Base-by-base conservation (phyloP, 768 basidiomycete genomes). In the Hortiboletus flavorubellus region DNA sequence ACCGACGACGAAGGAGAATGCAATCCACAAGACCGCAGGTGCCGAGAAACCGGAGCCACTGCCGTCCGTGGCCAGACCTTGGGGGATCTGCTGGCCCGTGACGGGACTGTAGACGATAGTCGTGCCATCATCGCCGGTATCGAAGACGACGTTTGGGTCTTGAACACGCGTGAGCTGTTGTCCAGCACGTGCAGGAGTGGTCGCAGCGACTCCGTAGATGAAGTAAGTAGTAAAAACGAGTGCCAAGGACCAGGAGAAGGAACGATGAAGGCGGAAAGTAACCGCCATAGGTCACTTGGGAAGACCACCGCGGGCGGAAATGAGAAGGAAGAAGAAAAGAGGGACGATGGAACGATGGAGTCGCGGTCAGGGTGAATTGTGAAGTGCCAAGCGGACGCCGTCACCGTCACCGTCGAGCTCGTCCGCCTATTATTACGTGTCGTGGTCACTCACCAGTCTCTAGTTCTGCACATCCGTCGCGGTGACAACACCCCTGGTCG, bases 1-100 rank as follows among this genome's bases (percentile, higher is more conserved):
- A 18, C 87, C 87, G 48, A 83, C 57, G 10, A 73, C 54, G 52
- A 83, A 74, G 29, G 74, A 76, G 57, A 82, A 84, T 8, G 61
- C 71, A 9, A 85, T 76, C 87, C 86, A 88, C 18, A 86, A 61
- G 12, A 84, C 43, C 2, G 84, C 82, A 23, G 81, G 68, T 2
- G 71, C 53, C 45, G 76, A 72, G 59, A 80, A 81, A 34, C 68
- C 74, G 8, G 71, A 68, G 7, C 86, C 85, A 31, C 79, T 73
- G 8, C 85, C 86, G 62, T 88, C 86, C 2, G 82, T 74, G 3
- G 80, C 85, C 5, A 72, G 53, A 0, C 80, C 80, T 66, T 88
- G 86, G 6, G 77, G 70, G 9, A 86, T 74, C 26, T 66, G 54
- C 46, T 71, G 60, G n/a, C 70, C 68, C 0, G 82, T 80, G 26